A percentile compares a stretch with the other conserved stretches of the same genome.
phyloP scores from a whole-genome alignment of 495 filamentous ascomycete genomes.

The Penicillium maclennaniae region DNA sequence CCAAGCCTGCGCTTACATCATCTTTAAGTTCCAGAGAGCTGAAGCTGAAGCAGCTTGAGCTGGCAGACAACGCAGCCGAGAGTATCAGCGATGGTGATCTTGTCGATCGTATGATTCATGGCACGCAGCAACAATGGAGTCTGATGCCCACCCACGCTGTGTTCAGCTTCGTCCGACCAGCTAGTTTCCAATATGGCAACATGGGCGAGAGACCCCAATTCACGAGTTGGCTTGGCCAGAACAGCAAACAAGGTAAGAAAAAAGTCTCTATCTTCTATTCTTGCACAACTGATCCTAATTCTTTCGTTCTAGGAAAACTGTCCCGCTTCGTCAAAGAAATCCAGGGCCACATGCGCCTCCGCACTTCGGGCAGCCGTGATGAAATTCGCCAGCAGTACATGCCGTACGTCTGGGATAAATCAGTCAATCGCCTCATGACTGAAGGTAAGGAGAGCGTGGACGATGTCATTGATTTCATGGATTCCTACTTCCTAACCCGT shows the following conservation, averaged over 20 bases:
- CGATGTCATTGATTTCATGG: slow-evolving; percentile 86
- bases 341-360: slow-evolving; percentile 93
- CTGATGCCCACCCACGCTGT: slow-evolving; percentile 97
- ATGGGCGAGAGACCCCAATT: slow-evolving; percentile 62
- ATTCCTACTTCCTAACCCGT: slow-evolving; percentile 92
- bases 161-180: slow-evolving; percentile 88
- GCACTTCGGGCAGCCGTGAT: slow-evolving; percentile 84
- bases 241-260: slow-evolving; percentile 71
- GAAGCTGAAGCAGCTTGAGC: slow-evolving; percentile 75
- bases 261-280: too few species aligned
- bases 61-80: slow-evolving; percentile 80
- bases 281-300: not conserved
- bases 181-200: slow-evolving; percentile 83
- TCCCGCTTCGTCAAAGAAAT: slow-evolving; percentile 87
- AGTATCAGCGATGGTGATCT: slow-evolving; percentile 97
- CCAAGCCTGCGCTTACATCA: slow-evolving; percentile 62
- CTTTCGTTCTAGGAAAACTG: slow-evolving; percentile 58
- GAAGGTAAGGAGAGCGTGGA: slow-evolving; percentile 73
- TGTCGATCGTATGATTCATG: slow-evolving; percentile 97
- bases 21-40: slow-evolving; percentile 59
- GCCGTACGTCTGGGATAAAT: slow-evolving; percentile 77
- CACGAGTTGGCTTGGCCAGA: slow-evolving; percentile 89
- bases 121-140: slow-evolving; percentile 95
- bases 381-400: slow-evolving; percentile 94
- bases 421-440: slow-evolving; percentile 65